Conservation (phyloP, 2,329 filamentous ascomycete genomes). For the Dothiorella sarmentorum region DNA sequence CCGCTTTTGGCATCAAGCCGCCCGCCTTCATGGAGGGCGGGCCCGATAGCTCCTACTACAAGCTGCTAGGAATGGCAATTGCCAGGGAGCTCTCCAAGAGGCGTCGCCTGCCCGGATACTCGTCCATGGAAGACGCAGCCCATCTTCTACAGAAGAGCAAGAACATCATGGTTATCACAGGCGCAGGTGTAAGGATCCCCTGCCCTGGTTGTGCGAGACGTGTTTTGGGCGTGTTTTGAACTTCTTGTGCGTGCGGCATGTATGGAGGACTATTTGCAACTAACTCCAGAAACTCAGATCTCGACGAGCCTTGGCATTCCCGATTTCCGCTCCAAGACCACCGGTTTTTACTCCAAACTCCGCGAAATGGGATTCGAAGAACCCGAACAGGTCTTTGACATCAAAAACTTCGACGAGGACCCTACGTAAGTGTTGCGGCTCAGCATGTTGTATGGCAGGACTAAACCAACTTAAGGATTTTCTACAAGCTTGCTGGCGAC, state of each 20-base stretch:
- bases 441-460: not conserved
- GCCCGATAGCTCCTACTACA: conserved; percentile 71
- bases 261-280: conserved; percentile 25
- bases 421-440: conserved; percentile 48
- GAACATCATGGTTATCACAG: conserved; percentile 91
- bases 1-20: conserved; percentile 76
- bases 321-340: conserved; percentile 92
- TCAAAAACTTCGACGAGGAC: conserved; percentile 78
- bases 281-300: conserved; percentile 47
- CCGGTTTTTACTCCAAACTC: conserved; percentile 83
- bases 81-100: conserved; percentile 78
- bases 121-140: conserved; percentile 84
- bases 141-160: conserved; percentile 66
- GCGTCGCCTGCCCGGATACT: conserved; percentile 74
- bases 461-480: conserved; percentile 50
- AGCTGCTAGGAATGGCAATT: conserved; percentile 72
- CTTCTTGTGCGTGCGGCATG: not conserved
- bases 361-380: conserved; percentile 73
- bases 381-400: conserved; percentile 94
- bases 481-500: conserved; percentile 87
- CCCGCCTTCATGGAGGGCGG: conserved; percentile 69
- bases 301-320: conserved; percentile 95
- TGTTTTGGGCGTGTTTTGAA: not conserved
- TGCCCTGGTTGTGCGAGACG: conserved; percentile 34
- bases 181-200: conserved; percentile 60